A percentile compares a stretch with the other conserved stretches of the same genome.
These are phyloP conservation scores for Lunasporangiospora selenospora DNA, from an alignment of 192 early-diverging fungal genomes.

Conservation along the genomic window DNA sequence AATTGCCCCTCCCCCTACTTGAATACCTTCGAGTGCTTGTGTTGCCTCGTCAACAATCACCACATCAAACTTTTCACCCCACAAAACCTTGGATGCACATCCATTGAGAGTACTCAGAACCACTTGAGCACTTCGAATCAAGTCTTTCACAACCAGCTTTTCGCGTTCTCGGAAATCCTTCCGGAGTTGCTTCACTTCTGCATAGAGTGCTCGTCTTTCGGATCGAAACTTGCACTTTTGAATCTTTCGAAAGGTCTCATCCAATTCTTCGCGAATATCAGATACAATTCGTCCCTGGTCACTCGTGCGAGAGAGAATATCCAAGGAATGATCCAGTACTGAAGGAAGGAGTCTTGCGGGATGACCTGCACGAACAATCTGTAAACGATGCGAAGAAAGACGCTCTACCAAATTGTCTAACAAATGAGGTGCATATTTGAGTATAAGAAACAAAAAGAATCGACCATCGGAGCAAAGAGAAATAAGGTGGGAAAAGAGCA, in stretches of 20 bases:
- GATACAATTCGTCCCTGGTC: constrained; percentile 77
- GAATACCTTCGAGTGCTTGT: constrained; percentile 75
- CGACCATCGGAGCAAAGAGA: too few species aligned
- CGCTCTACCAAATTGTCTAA: constrained; percentile 88
- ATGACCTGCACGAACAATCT: constrained; percentile 84
- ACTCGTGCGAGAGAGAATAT: constrained; percentile 65
- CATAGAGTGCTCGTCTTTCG: constrained; percentile 70
- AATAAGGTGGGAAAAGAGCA: too few species aligned
- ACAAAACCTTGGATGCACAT: constrained; percentile 56
- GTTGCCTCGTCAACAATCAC: constrained; percentile 92
- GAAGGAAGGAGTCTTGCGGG: constrained; percentile 79
- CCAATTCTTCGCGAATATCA: constrained; percentile 82
- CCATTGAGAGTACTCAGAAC: constrained; percentile 85
- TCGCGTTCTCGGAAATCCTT: constrained; percentile 77
- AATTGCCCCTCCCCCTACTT: too few species aligned
- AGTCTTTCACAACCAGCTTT: constrained; percentile 62
- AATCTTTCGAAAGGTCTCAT: constrained; percentile 64
- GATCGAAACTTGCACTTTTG: constrained; percentile 66
- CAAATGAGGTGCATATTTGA: not conserved
- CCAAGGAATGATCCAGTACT: constrained; percentile 74
- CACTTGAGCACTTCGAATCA: constrained; percentile 67
- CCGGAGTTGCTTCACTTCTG: constrained; percentile 69
- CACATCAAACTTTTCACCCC: constrained; percentile 74
- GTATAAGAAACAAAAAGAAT: not conserved
- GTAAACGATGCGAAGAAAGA: constrained; percentile 62